Evolutionary conservation across 2,329 filamentous ascomycete species (phyloP), one percentile per base, ranked within the genome.

Genomic region (Colletotrichum orbiculare): DNA sequence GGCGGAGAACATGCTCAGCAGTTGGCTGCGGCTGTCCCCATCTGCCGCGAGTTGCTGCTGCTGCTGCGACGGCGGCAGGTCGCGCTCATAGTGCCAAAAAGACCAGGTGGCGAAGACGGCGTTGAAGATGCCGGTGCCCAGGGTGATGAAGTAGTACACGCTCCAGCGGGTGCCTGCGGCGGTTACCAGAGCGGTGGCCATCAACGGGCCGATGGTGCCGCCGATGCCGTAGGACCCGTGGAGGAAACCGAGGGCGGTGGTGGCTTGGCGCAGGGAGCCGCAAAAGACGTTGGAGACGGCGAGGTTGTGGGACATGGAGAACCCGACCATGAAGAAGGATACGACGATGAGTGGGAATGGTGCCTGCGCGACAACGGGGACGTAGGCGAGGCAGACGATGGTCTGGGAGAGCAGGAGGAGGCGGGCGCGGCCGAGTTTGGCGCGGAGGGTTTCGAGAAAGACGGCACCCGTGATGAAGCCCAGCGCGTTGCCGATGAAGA

Each of bases 381-480:
- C 75, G 73, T 89, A 94, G 11, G 86, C 91, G 15, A 82, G 71
- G 1, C 83, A 78, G 73, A 92, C 82, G 63, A 89, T 73, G 2
- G 79, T 35, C 72, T 89, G 84, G 34, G 86, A 80, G 11, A 91
- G 62, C 41, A 88, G 86, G 34, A 93, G 80, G 1, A 87, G 84
- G 69, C 83, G 87, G 5, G 88, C 87, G 52, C 90, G 85, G 8
- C 93, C 92, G 2, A 94, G 76, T 17, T 84, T 84, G 6, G 79
- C 77, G 58, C 89, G 83, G 4, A 94, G 79, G 1, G 79, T 76
- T 71, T 94, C 89, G n/a, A 90, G 85, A 67, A 90, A 82, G 42
- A 89, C 85, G 1, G 92, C 92, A 1, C 91, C 90, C 11, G 84
- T 75, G 72, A 96, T 89, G 78, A 93, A 96, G 13, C 93, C 93